Percentiles rank a stretch among this genome's conserved stretches.
These are phyloP conservation scores for Penicillium brevicompactum DNA, from an alignment of 2,329 filamentous ascomycete species.

Conservation along the genomic window DNA sequence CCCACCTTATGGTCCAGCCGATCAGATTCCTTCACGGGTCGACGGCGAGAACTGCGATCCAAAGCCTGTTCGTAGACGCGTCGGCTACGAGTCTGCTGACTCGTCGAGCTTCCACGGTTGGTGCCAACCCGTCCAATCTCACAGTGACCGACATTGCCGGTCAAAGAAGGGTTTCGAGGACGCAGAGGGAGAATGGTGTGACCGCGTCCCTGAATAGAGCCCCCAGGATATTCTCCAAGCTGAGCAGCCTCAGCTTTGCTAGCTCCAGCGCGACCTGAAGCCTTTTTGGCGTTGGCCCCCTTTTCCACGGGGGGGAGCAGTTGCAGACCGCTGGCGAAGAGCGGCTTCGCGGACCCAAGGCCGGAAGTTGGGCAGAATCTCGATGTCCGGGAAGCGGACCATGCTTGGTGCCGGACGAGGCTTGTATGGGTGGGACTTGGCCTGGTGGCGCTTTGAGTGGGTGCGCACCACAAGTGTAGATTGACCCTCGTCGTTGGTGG, in stretches of 20 bases:
- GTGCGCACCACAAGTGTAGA: background rate
- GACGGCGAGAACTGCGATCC: background rate
- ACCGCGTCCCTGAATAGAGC: background rate
- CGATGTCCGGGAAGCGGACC: conserved; percentile 41
- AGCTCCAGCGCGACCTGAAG: no score
- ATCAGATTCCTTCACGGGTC: conserved; percentile 9
- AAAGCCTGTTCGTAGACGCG: conserved; percentile 5
- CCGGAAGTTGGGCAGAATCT: conserved; percentile 40
- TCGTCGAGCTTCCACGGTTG: conserved; percentile 11
- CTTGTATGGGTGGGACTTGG: background rate
- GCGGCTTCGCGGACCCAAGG: conserved; percentile 16
- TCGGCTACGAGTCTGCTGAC: conserved; percentile 9
- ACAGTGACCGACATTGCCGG: no score
- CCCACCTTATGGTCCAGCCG: no score
- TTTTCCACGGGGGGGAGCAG: background rate
- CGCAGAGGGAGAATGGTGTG: background rate
- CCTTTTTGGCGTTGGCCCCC: background rate
- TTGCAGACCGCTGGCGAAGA: background rate
- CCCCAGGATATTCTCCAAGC: no score
- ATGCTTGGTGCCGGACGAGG: background rate
- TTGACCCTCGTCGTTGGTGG: background rate
- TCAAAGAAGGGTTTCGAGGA: no score
- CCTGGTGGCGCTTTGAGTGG: background rate
- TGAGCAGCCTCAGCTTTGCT: no score
- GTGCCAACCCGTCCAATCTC: conserved; percentile 2